Evolutionary conservation across 2,329 filamentous ascomycete species (phyloP).

Genomic region (Blastomyces parvus): DNA sequence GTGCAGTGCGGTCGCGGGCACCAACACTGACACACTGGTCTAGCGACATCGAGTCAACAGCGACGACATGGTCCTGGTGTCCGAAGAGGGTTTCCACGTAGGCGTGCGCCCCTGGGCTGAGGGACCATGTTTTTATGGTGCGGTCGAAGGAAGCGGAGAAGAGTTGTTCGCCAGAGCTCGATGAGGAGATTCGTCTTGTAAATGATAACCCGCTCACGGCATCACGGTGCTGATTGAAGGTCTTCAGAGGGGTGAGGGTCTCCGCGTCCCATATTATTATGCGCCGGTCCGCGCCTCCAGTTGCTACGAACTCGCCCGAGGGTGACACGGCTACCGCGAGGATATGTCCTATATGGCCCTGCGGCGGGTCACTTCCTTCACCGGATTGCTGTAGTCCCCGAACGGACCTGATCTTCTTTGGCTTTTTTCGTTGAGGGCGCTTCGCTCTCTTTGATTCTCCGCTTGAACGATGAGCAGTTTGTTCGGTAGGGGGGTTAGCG

Average conservation of each 20-base stretch:
- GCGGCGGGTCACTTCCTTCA: slow-evolving; percentile 42
- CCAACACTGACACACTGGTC: slow-evolving; percentile 89
- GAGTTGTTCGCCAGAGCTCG: slow-evolving; percentile 61
- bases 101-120: slow-evolving; percentile 66
- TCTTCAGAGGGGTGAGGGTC: slow-evolving; percentile 65
- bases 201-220: slow-evolving; percentile 78
- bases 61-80: slow-evolving; percentile 82
- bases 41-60: slow-evolving; percentile 70
- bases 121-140: slow-evolving; percentile 89
- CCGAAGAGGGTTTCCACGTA: slow-evolving; percentile 95
- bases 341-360: slow-evolving; percentile 72
- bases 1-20: slow-evolving; percentile 78
- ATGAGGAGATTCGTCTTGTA: slow-evolving; percentile 57
- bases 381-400: slow-evolving; percentile 34
- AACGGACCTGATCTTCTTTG: slow-evolving; percentile 42
- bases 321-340: slow-evolving; percentile 76
- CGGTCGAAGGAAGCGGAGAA: slow-evolving; percentile 87
- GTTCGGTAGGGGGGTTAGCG: slow-evolving; percentile 21
- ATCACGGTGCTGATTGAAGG: slow-evolving; percentile 88
- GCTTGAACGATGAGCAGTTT: slow-evolving; percentile 54
- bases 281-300: slow-evolving; percentile 73
- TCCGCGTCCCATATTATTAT: slow-evolving; percentile 82
- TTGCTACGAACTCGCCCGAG: slow-evolving; percentile 83
- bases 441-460: slow-evolving; percentile 52
- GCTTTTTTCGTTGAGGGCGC: slow-evolving; percentile 35